A percentile compares a stretch with the other conserved stretches of the same genome.
phyloP scores from a whole-genome alignment of 2,329 filamentous ascomycete genomes.

The Monilinia aucupariae region DNA sequence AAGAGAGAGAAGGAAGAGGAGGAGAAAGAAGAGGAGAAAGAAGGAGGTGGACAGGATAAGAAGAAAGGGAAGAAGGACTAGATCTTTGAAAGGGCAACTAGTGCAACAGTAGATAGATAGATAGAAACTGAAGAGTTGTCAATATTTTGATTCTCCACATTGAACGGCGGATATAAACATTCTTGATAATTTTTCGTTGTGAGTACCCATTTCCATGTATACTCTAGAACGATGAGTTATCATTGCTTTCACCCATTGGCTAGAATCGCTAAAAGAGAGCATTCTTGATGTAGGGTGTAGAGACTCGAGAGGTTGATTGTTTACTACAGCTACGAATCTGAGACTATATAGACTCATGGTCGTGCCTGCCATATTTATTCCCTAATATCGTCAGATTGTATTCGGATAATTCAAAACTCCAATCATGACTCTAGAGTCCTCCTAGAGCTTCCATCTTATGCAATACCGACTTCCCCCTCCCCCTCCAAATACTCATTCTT shows the following conservation, averaged over 20 bases:
- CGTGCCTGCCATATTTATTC: too few species aligned
- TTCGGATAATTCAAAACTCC: background rate
- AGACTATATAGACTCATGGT: too few species aligned
- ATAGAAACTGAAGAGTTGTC: background rate
- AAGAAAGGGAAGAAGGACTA: constrained; percentile 18
- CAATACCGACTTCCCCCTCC: background rate
- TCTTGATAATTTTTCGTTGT: background rate
- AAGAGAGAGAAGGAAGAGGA: constrained; percentile 36
- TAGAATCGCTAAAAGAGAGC: too few species aligned
- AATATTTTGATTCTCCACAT: background rate
- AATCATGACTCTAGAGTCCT: background rate
- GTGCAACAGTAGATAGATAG: background rate
- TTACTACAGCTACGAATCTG: too few species aligned
- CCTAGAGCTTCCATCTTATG: background rate
- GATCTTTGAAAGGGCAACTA: background rate
- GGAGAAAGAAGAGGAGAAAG: constrained; percentile 20
- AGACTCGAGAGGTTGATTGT: too few species aligned
- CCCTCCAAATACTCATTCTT: background rate
- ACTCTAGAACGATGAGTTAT: background rate
- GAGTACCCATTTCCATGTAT: background rate
- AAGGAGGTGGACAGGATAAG: constrained; percentile 15
- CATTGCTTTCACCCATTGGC: background rate
- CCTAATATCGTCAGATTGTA: too few species aligned
- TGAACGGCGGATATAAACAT: background rate
- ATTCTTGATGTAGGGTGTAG: too few species aligned